phyloP scores from a whole-genome alignment of 2,329 filamentous ascomycete species.

The Cyclaneusma minus region DNA sequence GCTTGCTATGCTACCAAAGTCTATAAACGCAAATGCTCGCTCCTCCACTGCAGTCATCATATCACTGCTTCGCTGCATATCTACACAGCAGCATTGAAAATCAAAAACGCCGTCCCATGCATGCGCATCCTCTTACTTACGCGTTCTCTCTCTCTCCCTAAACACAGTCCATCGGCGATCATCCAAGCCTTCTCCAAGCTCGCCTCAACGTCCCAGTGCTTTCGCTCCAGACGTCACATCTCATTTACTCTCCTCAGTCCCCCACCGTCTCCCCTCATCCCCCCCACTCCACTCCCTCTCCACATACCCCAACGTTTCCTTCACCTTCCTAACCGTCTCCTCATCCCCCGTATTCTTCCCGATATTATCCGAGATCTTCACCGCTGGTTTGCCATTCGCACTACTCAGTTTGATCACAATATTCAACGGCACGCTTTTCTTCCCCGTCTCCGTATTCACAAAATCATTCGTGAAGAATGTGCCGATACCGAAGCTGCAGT shows the following conservation, averaged over 20 bases:
- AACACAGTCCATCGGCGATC: no score
- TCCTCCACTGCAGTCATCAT: no score
- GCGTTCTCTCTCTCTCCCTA: no score
- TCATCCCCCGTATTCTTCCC: slow-evolving; percentile 90
- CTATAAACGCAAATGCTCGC: no score
- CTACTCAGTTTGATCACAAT: slow-evolving; percentile 96
- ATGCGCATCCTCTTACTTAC: no score
- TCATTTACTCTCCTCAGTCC: slow-evolving; percentile 37
- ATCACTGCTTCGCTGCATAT: no score
- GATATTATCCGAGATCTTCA: slow-evolving; percentile 86
- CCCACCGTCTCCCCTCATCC: slow-evolving; percentile 76
- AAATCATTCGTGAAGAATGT: slow-evolving; percentile 97
- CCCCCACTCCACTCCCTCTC: slow-evolving; percentile 74
- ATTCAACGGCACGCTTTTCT: slow-evolving; percentile 82
- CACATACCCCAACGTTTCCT: slow-evolving; percentile 69
- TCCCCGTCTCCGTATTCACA: slow-evolving; percentile 49
- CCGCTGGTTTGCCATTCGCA: slow-evolving; percentile 62
- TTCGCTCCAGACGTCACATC: no score
- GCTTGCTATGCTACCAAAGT: no score
- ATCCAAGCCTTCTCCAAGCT: no score
- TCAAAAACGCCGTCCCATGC: no score
- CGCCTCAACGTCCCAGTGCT: no score
- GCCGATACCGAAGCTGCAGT: slow-evolving; percentile 82
- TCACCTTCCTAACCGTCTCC: slow-evolving; percentile 65
- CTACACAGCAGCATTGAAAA: no score